phyloP scores from a whole-genome alignment of 1,284 basidiomycete genomes.

The Psilocybe mexicana region DNA sequence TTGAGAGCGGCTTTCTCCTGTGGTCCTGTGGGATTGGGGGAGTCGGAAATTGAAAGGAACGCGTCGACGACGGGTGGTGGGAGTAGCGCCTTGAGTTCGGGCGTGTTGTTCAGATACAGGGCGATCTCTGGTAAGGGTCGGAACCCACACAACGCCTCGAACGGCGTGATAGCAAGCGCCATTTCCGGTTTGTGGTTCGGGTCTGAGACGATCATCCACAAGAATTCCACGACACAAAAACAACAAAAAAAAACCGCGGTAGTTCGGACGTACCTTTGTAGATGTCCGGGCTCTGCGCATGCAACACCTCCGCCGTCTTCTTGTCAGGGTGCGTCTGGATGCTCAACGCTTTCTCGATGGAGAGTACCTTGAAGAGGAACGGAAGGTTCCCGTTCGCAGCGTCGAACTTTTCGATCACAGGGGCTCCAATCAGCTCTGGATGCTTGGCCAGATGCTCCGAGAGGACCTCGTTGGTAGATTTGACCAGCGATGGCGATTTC shows the following conservation, averaged over 20 bases:
- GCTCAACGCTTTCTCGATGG: slow-evolving; percentile 92
- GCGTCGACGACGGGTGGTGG: slow-evolving; percentile 50
- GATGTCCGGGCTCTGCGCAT: slow-evolving; percentile 75
- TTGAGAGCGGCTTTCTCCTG: slow-evolving; percentile 65
- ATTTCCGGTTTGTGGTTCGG: slow-evolving; percentile 98
- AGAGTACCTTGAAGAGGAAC: slow-evolving; percentile 93
- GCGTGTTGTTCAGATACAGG: slow-evolving; percentile 65
- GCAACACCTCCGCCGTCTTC: slow-evolving; percentile 77
- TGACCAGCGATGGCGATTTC: slow-evolving; percentile 77
- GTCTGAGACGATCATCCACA: slow-evolving; percentile 48
- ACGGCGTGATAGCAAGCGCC: slow-evolving; percentile 93
- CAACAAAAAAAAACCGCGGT: slow-evolving; percentile 5
- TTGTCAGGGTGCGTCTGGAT: slow-evolving; percentile 99
- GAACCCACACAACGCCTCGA: slow-evolving; percentile 92
- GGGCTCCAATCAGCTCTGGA: slow-evolving; percentile 68
- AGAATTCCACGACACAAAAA: not conserved
- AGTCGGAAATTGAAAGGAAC: slow-evolving; percentile 49
- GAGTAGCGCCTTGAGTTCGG: slow-evolving; percentile 79
- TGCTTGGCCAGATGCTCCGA: slow-evolving; percentile 64
- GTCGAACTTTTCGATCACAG: slow-evolving; percentile 57
- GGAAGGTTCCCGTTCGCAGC: slow-evolving; percentile 75
- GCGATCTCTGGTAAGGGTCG: slow-evolving; percentile 76
- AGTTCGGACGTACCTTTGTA: slow-evolving; percentile 74
- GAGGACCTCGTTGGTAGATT: slow-evolving; percentile 46
- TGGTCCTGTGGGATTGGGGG: slow-evolving; percentile 42